Conservation (phyloP, 441 rosid genomes). For the Aquilaria agallochum region DNA sequence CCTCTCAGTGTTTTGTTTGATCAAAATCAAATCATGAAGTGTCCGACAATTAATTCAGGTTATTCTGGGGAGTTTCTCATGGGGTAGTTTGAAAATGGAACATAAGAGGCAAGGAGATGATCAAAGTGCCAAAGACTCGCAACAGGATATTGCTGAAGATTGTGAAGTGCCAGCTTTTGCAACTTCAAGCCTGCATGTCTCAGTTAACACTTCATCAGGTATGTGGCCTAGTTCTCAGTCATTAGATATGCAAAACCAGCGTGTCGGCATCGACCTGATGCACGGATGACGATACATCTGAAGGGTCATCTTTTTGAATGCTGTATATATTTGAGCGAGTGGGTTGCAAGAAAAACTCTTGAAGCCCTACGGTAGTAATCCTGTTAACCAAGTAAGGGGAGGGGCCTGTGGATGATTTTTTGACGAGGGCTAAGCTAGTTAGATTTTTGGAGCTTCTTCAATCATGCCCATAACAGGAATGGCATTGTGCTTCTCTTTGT, state of each 20-base stretch:
- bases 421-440: slow-evolving; percentile 19
- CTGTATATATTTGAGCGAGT: slow-evolving; percentile 30
- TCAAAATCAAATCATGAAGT: slow-evolving; percentile 4
- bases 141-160: slow-evolving; percentile 41
- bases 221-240: slow-evolving; percentile 71
- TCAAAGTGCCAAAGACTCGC: slow-evolving; percentile 41
- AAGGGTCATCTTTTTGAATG: slow-evolving; percentile 8
- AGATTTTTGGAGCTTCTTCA: slow-evolving; percentile 20
- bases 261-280: slow-evolving; percentile 85
- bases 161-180: slow-evolving; percentile 34
- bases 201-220: slow-evolving; percentile 46
- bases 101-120: slow-evolving; percentile 44
- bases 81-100: slow-evolving; percentile 73
- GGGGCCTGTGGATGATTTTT: too few relatives aligned
- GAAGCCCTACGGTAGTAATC: slow-evolving; percentile 14
- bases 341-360: slow-evolving; percentile 8
- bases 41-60: slow-evolving; percentile 41
- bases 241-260: slow-evolving; percentile 64
- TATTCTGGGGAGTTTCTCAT: slow-evolving; percentile 81
- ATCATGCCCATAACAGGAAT: slow-evolving; percentile 17
- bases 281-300: slow-evolving; percentile 47
- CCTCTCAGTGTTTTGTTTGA: background rate
- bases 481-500: slow-evolving; percentile 27
- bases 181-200: slow-evolving; percentile 56
- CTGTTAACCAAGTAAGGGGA: too few relatives aligned